phyloP scores from a whole-genome alignment of 1,139 yeast species.

The Suhomyces yuchorum region DNA sequence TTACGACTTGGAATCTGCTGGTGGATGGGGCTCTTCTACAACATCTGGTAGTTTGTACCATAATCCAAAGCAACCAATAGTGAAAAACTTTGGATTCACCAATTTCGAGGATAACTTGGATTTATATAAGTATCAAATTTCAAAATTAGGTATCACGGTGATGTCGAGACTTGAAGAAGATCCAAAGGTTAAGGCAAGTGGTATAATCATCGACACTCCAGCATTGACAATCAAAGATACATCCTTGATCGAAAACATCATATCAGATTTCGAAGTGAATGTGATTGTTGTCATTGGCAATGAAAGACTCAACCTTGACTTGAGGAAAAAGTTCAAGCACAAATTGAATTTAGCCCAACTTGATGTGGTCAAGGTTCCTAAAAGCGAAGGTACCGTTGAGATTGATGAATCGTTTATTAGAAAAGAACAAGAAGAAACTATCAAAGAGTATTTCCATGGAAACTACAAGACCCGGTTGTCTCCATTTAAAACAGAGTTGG shows the following conservation, averaged over 20 bases:
- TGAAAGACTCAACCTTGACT: slow-evolving; percentile 65
- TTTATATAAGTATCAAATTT: slow-evolving; percentile 57
- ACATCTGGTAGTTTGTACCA: slow-evolving; percentile 85
- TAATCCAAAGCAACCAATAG: slow-evolving; percentile 87
- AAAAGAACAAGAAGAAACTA: slow-evolving; percentile 70
- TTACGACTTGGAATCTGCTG: slow-evolving; percentile 70
- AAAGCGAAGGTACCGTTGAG: slow-evolving; percentile 75
- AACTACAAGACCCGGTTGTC: slow-evolving; percentile 64
- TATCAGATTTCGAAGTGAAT: slow-evolving; percentile 63
- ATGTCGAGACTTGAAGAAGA: slow-evolving; percentile 63
- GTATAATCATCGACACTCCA: slow-evolving; percentile 84
- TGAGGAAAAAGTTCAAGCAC: slow-evolving; percentile 56
- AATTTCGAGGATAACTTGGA: slow-evolving; percentile 58
- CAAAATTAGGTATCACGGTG: slow-evolving; percentile 62
- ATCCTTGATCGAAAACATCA: slow-evolving; percentile 57
- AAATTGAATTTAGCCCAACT: slow-evolving; percentile 35
- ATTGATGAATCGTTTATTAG: slow-evolving; percentile 70
- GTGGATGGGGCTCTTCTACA: slow-evolving; percentile 80
- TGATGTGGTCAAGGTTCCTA: slow-evolving; percentile 61
- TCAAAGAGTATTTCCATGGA: slow-evolving; percentile 91
- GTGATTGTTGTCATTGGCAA: slow-evolving; percentile 61
- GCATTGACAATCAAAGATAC: slow-evolving; percentile 54
- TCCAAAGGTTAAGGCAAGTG: slow-evolving; percentile 49
- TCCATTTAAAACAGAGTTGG: slow-evolving; percentile 60
- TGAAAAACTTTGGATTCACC: slow-evolving; percentile 77